These are phyloP conservation scores for Fusarium liriodendri DNA, from an alignment of 2,329 filamentous ascomycete species.

Conservation along the genomic window DNA sequence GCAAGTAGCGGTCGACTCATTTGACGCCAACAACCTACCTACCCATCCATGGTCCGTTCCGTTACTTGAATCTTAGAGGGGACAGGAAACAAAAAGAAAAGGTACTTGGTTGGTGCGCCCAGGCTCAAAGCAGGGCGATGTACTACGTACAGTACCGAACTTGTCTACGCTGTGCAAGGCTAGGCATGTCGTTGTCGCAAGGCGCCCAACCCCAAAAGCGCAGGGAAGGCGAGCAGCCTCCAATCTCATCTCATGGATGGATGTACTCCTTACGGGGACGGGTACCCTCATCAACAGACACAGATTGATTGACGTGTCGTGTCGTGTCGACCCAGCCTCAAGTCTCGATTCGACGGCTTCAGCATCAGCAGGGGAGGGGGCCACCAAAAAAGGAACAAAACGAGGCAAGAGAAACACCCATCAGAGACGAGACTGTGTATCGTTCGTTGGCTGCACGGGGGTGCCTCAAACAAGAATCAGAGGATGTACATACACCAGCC, in stretches of 20 bases:
- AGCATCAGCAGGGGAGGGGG: constrained; percentile 23
- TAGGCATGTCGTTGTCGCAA: constrained; percentile 25
- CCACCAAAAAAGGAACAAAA: constrained; percentile 11
- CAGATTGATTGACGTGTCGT: constrained; percentile 41
- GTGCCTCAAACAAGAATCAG: constrained; percentile 9
- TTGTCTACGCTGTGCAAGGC: constrained; percentile 22
- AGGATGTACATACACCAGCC: background rate
- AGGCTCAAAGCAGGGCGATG: constrained; percentile 31
- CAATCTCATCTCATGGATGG: background rate
- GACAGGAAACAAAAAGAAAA: background rate
- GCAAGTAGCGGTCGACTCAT: constrained; percentile 42
- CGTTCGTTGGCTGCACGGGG: constrained; percentile 20
- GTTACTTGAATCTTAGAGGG: background rate
- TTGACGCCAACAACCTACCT: constrained; percentile 21
- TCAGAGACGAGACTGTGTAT: background rate
- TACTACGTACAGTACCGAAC: constrained; percentile 17
- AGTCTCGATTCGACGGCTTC: constrained; percentile 42
- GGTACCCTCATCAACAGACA: background rate
- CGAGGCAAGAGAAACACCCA: constrained; percentile 14
- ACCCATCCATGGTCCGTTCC: constrained; percentile 27
- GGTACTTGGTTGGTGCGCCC: constrained; percentile 20
- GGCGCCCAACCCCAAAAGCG: constrained; percentile 19
- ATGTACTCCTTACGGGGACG: background rate
- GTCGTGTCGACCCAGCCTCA: constrained; percentile 14
- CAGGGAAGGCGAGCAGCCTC: background rate